A percentile compares a stretch with the other conserved stretches of the same genome.
Evolutionary conservation across 1,139 yeast genomes (phyloP).

Genomic region (Kazachstania sp.): DNA sequence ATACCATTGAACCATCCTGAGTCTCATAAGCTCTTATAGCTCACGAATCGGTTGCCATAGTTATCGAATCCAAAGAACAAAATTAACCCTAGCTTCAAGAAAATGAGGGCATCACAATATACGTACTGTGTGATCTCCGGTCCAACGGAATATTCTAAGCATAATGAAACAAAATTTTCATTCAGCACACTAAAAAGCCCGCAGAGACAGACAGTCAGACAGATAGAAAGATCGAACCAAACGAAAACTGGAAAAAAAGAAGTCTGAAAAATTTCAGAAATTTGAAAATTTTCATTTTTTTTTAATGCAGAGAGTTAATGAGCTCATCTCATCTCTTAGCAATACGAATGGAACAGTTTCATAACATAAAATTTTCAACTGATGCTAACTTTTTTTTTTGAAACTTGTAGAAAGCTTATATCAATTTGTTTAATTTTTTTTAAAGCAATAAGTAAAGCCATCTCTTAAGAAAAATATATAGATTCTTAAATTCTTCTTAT

Average conservation of each 20-base stretch:
- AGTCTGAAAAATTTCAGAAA: neutral
- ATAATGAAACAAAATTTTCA: neutral
- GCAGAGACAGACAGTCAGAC: too few species aligned
- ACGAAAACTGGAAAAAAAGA: neutral
- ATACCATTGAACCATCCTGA: too few species aligned
- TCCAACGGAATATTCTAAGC: neutral
- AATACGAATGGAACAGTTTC: neutral
- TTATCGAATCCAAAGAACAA: neutral
- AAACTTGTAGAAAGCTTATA: neutral
- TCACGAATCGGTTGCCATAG: neutral
- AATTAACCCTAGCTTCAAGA: neutral
- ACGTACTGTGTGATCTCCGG: neutral
- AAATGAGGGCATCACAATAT: neutral
- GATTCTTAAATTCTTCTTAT: neutral
- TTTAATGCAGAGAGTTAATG: neutral
- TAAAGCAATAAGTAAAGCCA: too few species aligned
- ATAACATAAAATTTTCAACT: neutral
- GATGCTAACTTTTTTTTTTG: neutral
- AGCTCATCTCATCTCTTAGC: slow-evolving; percentile 1
- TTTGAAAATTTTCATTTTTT: neutral
- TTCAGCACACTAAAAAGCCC: too few species aligned
- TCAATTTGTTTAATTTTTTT: too few species aligned
- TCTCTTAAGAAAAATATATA: too few species aligned
- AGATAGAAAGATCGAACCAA: too few species aligned
- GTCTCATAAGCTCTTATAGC: too few species aligned